Evolutionary conservation across 2,329 filamentous ascomycete species (phyloP).

Genomic region (Cryphonectria naterciae): DNA sequence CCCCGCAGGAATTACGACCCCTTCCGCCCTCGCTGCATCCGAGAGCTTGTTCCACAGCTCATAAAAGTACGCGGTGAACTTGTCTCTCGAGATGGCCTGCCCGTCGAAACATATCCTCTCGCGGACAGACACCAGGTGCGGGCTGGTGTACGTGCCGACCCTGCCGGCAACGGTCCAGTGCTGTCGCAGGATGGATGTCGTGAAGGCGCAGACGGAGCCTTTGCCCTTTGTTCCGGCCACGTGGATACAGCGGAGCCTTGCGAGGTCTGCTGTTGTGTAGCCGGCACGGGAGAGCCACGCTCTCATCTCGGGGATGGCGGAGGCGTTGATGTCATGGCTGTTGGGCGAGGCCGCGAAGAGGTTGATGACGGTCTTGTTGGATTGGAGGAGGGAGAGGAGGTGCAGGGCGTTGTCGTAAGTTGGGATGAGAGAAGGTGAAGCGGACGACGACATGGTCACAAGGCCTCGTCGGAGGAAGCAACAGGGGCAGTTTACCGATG

Average conservation of each 20-base stretch:
- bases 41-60: conserved; percentile 74
- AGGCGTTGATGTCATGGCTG: conserved; percentile 64
- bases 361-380: conserved; percentile 70
- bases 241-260: conserved; percentile 65
- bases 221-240: conserved; percentile 95
- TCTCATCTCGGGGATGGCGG: conserved; percentile 80
- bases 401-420: conserved; percentile 70
- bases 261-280: conserved; percentile 59
- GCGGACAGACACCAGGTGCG: conserved; percentile 80
- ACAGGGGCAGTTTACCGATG: not conserved
- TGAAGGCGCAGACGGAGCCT: conserved; percentile 83
- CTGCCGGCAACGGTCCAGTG: conserved; percentile 40
- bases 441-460: conserved; percentile 25
- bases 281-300: conserved; percentile 77
- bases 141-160: conserved; percentile 82
- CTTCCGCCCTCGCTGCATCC: conserved; percentile 41
- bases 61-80: conserved; percentile 80
- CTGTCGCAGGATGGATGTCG: conserved; percentile 73
- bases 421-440: conserved; percentile 37
- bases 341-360: conserved; percentile 53
- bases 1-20: conserved; percentile 32
- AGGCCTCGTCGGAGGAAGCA: not conserved
- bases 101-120: conserved; percentile 86
- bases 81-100: conserved; percentile 65
- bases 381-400: conserved; percentile 76